These are phyloP conservation scores for Ceratocystis harringtonii DNA, from an alignment of 2,329 filamentous ascomycete genomes.

Conservation along the genomic window DNA sequence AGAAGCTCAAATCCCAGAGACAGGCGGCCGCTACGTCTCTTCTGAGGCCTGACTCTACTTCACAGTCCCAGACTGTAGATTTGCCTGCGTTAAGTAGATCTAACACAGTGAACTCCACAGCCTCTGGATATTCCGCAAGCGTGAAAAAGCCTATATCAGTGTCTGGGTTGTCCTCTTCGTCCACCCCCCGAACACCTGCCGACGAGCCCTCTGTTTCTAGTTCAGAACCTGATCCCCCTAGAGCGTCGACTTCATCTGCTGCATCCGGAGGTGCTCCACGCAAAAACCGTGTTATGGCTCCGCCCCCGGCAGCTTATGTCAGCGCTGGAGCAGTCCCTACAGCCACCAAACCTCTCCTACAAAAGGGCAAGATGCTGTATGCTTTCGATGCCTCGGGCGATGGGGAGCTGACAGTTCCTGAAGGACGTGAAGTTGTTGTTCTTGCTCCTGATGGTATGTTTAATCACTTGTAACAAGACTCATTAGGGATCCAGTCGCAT, in stretches of 20 bases:
- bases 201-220: constrained; percentile 30
- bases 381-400: constrained; percentile 64
- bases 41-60: constrained; percentile 33
- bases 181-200: constrained; percentile 26
- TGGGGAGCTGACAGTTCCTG: constrained; percentile 66
- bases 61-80: constrained; percentile 40
- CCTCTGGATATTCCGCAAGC: constrained; percentile 72
- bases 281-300: constrained; percentile 67
- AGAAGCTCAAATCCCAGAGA: constrained; percentile 75
- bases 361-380: constrained; percentile 80
- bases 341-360: constrained; percentile 28
- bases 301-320: constrained; percentile 70
- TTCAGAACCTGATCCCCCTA: constrained; percentile 19
- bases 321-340: constrained; percentile 44
- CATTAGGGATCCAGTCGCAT: constrained; percentile 18
- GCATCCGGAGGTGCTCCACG: constrained; percentile 23
- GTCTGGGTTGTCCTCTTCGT: constrained; percentile 23
- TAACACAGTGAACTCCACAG: constrained; percentile 81
- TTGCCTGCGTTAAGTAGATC: constrained; percentile 56
- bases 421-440: constrained; percentile 62
- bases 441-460: constrained; percentile 75
- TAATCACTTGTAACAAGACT: not conserved
- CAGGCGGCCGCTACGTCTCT: constrained; percentile 61
- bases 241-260: constrained; percentile 13
- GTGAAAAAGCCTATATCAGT: constrained; percentile 63